Percentiles rank a stretch among this genome's conserved stretches.
Conservation (phyloP, 2,329 filamentous ascomycete genomes). For the Pseudogymnoascus sp. region DNA sequence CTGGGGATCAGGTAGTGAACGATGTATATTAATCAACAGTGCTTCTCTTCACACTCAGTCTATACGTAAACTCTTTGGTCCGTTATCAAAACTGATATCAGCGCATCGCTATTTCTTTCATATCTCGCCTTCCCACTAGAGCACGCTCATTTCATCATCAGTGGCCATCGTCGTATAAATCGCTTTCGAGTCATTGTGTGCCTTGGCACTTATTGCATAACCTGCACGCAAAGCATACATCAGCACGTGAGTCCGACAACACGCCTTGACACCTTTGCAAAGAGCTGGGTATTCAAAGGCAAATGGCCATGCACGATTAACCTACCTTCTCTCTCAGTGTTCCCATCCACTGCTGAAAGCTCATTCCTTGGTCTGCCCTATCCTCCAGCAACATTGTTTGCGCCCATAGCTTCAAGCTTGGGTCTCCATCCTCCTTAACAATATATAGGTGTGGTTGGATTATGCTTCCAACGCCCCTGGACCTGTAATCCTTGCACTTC, state of each 20-base stretch:
- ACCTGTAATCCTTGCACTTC: slow-evolving; percentile 83
- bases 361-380: slow-evolving; percentile 86
- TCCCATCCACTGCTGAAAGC: slow-evolving; percentile 88
- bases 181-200: slow-evolving; percentile 5
- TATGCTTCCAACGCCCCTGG: slow-evolving; percentile 86
- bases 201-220: slow-evolving; percentile 8
- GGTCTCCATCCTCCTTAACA: slow-evolving; percentile 91
- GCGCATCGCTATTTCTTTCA: background rate
- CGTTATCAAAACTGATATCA: background rate
- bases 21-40: slow-evolving; percentile 6
- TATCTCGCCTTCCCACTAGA: background rate
- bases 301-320: slow-evolving; percentile 26
- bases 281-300: background rate
- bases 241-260: slow-evolving; percentile 2
- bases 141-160: slow-evolving; percentile 8
- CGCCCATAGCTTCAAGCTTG: slow-evolving; percentile 90
- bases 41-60: slow-evolving; percentile 6
- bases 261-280: background rate
- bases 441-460: slow-evolving; percentile 88
- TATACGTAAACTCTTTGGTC: slow-evolving; percentile 2
- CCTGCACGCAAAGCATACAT: slow-evolving; percentile 6
- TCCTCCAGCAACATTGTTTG: slow-evolving; percentile 95
- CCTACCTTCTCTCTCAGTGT: slow-evolving; percentile 86
- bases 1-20: background rate
- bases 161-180: background rate